phyloP scores from a whole-genome alignment of 148 eudicot species.

The Nepenthes mirabilis region DNA sequence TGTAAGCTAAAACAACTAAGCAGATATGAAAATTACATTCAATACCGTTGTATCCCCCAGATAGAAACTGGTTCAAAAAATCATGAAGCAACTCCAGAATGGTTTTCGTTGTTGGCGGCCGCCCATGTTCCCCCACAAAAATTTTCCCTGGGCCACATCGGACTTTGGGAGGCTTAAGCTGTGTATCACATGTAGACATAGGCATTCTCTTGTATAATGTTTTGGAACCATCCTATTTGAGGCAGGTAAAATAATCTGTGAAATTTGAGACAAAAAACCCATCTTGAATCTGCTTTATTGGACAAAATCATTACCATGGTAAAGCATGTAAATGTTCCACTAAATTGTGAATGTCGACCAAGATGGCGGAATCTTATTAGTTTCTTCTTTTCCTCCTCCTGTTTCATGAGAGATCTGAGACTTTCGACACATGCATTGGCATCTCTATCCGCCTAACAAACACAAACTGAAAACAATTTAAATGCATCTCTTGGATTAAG shows the following conservation, averaged over 20 bases:
- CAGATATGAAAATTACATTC: not conserved
- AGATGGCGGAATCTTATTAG: slow-evolving; percentile 33
- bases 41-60: slow-evolving; percentile 89
- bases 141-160: slow-evolving; percentile 65
- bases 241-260: slow-evolving; percentile 6
- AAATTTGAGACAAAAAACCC: not conserved
- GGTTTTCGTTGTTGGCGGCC: slow-evolving; percentile 52
- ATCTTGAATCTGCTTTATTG: slow-evolving; percentile 1
- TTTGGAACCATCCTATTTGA: slow-evolving; percentile 76
- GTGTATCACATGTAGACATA: slow-evolving; percentile 35
- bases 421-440: slow-evolving; percentile 40
- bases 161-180: slow-evolving; percentile 46
- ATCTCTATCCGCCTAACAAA: slow-evolving; percentile 43
- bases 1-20: not conserved
- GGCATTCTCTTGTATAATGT: slow-evolving; percentile 68
- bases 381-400: slow-evolving; percentile 66
- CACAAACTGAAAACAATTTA: slow-evolving; percentile 6
- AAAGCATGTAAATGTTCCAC: slow-evolving; percentile 71
- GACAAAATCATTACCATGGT: slow-evolving; percentile 49
- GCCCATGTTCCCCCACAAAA: slow-evolving; percentile 40
- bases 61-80: slow-evolving; percentile 63
- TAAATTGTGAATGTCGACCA: slow-evolving; percentile 56
- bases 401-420: slow-evolving; percentile 66
- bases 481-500: not conserved
- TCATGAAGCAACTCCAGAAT: slow-evolving; percentile 45